These are phyloP conservation scores for Exophiala calicioides DNA, from an alignment of 2,329 filamentous ascomycete species.

Conservation along the genomic window DNA sequence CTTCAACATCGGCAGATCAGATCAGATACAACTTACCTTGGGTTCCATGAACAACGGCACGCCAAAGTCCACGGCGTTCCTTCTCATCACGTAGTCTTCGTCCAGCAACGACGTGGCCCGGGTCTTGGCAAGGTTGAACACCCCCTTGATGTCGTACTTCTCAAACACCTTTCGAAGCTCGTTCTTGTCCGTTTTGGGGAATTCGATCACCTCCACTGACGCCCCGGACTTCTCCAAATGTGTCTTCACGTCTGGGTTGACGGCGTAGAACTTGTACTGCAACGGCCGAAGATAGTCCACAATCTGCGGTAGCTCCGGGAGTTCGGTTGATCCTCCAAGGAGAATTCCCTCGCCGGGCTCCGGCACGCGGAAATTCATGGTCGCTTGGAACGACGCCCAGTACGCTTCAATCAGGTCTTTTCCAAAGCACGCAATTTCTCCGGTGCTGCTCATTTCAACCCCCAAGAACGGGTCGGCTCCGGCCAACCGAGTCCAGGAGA, in stretches of 20 bases:
- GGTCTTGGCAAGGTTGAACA: constrained; percentile 88
- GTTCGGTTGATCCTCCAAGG: constrained; percentile 80
- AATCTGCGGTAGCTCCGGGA: constrained; percentile 71
- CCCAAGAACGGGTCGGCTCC: constrained; percentile 97
- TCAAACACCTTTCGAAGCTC: constrained; percentile 91
- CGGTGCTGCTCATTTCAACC: constrained; percentile 95
- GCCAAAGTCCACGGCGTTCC: constrained; percentile 97
- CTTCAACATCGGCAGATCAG: neutral
- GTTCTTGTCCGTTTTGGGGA: constrained; percentile 94
- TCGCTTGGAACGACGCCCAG: constrained; percentile 93
- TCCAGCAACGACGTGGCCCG: constrained; percentile 82
- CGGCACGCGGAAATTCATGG: constrained; percentile 98
- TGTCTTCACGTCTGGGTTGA: constrained; percentile 75
- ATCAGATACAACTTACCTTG: constrained; percentile 24
- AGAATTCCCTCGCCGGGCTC: constrained; percentile 93
- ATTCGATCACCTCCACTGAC: constrained; percentile 86
- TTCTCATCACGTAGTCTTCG: constrained; percentile 96
- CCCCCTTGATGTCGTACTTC: constrained; percentile 93
- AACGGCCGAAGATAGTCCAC: constrained; percentile 86
- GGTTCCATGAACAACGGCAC: constrained; percentile 73
- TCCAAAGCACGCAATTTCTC: constrained; percentile 98
- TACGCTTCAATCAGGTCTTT: constrained; percentile 95
- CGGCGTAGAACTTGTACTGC: constrained; percentile 92
- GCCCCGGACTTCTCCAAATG: constrained; percentile 64
- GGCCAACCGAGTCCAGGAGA: constrained; percentile 97